These are phyloP conservation scores for Pythium aquatile DNA, from an alignment of 352 stramenopile species.

Conservation along the genomic window DNA sequence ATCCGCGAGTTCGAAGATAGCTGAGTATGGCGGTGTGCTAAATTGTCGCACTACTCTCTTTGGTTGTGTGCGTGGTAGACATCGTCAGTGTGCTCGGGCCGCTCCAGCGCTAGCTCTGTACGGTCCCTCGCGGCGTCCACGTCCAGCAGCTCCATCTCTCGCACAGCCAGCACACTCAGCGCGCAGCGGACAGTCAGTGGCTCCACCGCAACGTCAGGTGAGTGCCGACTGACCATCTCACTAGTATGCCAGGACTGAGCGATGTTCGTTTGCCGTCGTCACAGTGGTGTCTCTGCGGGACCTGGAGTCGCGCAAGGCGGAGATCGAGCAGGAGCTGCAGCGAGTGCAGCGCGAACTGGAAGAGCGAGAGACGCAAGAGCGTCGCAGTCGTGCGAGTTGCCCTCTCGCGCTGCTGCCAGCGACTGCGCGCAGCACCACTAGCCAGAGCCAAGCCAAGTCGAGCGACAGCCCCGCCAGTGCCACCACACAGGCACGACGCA, in stretches of 20 bases:
- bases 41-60: not conserved
- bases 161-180: not conserved
- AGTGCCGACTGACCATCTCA: not conserved
- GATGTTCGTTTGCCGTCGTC: not conserved
- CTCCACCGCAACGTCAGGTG: not conserved
- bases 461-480: not conserved
- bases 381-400: constrained; percentile 6
- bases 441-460: constrained; percentile 1
- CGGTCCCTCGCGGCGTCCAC: not conserved
- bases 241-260: not conserved
- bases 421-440: not conserved
- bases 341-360: constrained; percentile 45
- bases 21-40: not conserved
- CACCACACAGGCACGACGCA: not conserved
- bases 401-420: constrained; percentile 21
- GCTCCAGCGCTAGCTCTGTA: not conserved
- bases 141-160: constrained; percentile 2
- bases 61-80: not conserved
- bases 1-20: not conserved
- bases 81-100: not conserved
- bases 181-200: not conserved
- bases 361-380: constrained; percentile 27
- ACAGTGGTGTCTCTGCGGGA: constrained; percentile 50
- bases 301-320: constrained; percentile 52
- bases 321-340: constrained; percentile 54